phyloP scores from a whole-genome alignment of 139 green algal genomes.

The Limnomonas spitsbergensis region DNA sequence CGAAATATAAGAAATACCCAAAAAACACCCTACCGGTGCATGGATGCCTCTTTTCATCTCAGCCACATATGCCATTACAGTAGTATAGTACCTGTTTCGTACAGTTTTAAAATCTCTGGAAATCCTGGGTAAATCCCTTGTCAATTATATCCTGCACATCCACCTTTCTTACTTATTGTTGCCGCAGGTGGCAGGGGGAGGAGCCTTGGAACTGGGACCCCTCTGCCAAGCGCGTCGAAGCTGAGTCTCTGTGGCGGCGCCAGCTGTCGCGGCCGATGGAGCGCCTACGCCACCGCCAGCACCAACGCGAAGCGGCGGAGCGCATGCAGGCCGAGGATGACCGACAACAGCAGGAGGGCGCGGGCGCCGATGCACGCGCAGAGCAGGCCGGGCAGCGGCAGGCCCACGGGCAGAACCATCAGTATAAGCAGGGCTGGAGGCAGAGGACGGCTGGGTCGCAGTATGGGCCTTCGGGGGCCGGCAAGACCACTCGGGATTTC shows the following conservation, averaged over 20 bases:
- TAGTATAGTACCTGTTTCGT: too few species aligned
- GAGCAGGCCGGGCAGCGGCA: background rate
- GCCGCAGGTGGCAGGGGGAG: constrained; percentile 57
- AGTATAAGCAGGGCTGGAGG: background rate
- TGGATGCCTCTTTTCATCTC: too few species aligned
- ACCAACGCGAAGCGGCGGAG: background rate
- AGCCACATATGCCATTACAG: too few species aligned
- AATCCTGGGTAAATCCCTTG: too few species aligned
- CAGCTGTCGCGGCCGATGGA: constrained; percentile 40
- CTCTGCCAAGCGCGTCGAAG: constrained; percentile 42
- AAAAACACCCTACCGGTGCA: too few species aligned
- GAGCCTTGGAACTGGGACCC: constrained; percentile 59
- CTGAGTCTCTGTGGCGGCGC: constrained; percentile 51
- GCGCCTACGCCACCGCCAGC: constrained; percentile 29
- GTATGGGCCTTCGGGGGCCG: constrained; percentile 14
- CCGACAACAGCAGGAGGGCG: background rate
- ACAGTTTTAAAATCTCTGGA: too few species aligned
- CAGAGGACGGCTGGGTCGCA: background rate
- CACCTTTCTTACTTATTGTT: too few species aligned
- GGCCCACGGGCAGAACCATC: background rate
- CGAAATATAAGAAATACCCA: too few species aligned
- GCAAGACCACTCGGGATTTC: constrained; percentile 45
- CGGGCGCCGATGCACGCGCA: background rate
- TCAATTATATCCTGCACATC: too few species aligned
- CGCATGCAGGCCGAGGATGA: background rate